These are phyloP conservation scores for Lepidium africanum DNA, from an alignment of 345 rosid genomes.

Conservation along the genomic window DNA sequence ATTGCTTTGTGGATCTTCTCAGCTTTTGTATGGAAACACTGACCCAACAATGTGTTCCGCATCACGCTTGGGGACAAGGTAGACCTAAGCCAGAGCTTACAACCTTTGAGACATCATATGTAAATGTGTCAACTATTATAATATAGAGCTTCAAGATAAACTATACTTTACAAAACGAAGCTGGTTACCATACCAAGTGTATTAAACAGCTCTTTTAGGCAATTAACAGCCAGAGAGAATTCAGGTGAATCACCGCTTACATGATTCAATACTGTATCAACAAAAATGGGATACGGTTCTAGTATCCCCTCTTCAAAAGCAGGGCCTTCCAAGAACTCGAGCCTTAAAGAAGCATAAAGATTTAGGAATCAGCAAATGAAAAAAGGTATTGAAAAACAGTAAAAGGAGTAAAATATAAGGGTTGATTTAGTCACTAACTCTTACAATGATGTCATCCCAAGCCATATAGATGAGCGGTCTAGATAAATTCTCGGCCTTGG, in stretches of 20 bases:
- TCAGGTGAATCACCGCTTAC: constrained; percentile 80
- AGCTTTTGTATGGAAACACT: constrained; percentile 85
- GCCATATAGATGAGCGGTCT: constrained; percentile 77
- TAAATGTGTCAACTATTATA: constrained; percentile 14
- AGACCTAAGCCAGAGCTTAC: constrained; percentile 96
- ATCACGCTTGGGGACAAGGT: constrained; percentile 90
- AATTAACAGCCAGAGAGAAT: constrained; percentile 80
- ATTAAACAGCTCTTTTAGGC: constrained; percentile 84
- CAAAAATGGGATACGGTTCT: constrained; percentile 87
- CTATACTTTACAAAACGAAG: neutral
- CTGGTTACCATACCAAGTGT: constrained; percentile 64
- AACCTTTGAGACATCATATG: constrained; percentile 49
- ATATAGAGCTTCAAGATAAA: constrained; percentile 8
- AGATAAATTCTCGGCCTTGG: constrained; percentile 65
- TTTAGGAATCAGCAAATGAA: constrained; percentile 11
- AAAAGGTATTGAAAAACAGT: neutral
- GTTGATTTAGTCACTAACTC: constrained; percentile 30
- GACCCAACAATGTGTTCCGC: constrained; percentile 94
- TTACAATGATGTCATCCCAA: constrained; percentile 91
- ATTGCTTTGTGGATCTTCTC: constrained; percentile 97
- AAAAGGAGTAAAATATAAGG: neutral
- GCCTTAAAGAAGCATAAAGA: constrained; percentile 47
- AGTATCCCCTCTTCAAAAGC: constrained; percentile 93
- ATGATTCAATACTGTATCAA: constrained; percentile 89
- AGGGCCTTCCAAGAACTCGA: constrained; percentile 89